phyloP scores from a whole-genome alignment of 2,329 filamentous ascomycete genomes.

The Didymella segeticola region DNA sequence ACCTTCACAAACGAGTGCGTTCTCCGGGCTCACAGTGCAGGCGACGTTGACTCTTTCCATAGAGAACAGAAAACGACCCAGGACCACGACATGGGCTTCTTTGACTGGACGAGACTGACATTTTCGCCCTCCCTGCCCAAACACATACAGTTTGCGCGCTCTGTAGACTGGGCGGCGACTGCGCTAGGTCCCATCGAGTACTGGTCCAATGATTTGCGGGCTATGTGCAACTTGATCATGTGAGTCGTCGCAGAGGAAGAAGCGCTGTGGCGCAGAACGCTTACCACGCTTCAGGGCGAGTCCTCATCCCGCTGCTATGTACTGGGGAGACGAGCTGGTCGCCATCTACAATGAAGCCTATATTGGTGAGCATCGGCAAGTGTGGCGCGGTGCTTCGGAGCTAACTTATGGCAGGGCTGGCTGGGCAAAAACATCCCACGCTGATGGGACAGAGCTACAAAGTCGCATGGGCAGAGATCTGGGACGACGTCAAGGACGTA shows the following conservation, averaged over 20 bases:
- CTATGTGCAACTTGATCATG: constrained; percentile 85
- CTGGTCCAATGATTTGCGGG: constrained; percentile 74
- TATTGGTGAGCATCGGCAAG: constrained; percentile 34
- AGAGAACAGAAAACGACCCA: constrained; percentile 32
- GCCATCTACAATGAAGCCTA: constrained; percentile 78
- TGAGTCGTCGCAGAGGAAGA: constrained; percentile 20
- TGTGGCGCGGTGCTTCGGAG: background rate
- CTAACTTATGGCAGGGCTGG: constrained; percentile 54
- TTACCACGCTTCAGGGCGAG: constrained; percentile 39
- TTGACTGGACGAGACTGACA: constrained; percentile 82
- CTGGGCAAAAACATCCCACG: constrained; percentile 76
- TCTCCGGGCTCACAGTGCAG: constrained; percentile 48
- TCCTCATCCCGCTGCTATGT: constrained; percentile 70
- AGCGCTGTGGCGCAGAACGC: background rate
- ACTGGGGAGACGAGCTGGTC: constrained; percentile 76
- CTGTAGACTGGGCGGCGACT: constrained; percentile 75
- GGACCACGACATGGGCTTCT: constrained; percentile 60
- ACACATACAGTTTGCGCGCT: constrained; percentile 76
- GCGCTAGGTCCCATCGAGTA: constrained; percentile 75
- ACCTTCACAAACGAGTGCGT: constrained; percentile 52
- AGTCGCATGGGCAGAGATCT: constrained; percentile 76
- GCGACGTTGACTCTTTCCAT: constrained; percentile 50
- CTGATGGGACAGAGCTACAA: constrained; percentile 77
- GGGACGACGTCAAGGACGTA: constrained; percentile 71
- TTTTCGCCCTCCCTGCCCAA: constrained; percentile 67